A percentile compares a stretch with the other conserved stretches of the same genome.
Evolutionary conservation across 495 filamentous ascomycete genomes (phyloP).

Genomic region (Cetradonia linearis): DNA sequence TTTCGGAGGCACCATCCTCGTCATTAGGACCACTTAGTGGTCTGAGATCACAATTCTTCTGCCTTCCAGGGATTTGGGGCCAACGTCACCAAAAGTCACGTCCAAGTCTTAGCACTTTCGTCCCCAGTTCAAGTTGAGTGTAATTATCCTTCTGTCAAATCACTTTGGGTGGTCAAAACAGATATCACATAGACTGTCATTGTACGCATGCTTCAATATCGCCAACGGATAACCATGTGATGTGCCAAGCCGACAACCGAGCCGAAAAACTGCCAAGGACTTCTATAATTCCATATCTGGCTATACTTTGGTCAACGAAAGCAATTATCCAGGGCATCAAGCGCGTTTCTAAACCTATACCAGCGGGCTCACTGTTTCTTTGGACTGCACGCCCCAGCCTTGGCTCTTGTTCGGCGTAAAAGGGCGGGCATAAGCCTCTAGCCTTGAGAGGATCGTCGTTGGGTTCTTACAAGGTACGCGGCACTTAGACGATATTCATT

Average conservation of each 20-base stretch:
- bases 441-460: neutral
- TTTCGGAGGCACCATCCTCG: neutral
- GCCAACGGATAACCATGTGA: neutral
- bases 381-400: neutral
- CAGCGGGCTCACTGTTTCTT: neutral
- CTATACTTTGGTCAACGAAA: neutral
- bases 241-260: neutral
- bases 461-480: neutral
- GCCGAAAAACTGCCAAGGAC: neutral
- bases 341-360: neutral
- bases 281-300: neutral
- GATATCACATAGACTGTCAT: neutral
- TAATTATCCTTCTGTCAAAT: neutral
- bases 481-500: neutral
- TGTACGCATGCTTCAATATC: slow-evolving; percentile 5
- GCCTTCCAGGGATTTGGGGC: neutral
- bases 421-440: slow-evolving; percentile 1
- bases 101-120: neutral
- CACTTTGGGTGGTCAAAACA: neutral
- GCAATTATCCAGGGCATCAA: neutral
- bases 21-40: neutral
- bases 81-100: neutral
- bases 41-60: neutral
- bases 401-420: slow-evolving; percentile 5
- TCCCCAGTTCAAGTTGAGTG: neutral